Conservation (phyloP, 1,139 yeast genomes). For the Ogataea hybrid region DNA sequence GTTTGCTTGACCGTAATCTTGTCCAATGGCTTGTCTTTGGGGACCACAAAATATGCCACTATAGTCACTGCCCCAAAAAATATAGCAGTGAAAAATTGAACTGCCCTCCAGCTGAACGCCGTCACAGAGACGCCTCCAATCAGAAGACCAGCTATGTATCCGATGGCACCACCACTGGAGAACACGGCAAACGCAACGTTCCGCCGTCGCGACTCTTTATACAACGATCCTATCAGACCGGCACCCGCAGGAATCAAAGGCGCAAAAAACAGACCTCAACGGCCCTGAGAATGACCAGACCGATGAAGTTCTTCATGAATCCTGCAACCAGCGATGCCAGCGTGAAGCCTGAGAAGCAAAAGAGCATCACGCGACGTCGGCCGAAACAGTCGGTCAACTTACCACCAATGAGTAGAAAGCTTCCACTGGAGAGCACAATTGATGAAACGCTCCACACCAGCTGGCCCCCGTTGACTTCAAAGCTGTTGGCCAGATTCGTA, state of each 20-base stretch:
- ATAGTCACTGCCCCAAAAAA: slow-evolving; percentile 30
- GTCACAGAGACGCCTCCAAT: slow-evolving; percentile 37
- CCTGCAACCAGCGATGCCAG: slow-evolving; percentile 34
- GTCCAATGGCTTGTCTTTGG: slow-evolving; percentile 23
- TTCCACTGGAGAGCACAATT: slow-evolving; percentile 35
- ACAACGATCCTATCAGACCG: slow-evolving; percentile 36
- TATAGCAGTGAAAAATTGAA: slow-evolving; percentile 36
- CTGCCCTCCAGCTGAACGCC: slow-evolving; percentile 35
- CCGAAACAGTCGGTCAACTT: slow-evolving; percentile 38
- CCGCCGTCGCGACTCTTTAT: slow-evolving; percentile 33
- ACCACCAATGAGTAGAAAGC: slow-evolving; percentile 36
- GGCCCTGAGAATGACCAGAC: slow-evolving; percentile 35
- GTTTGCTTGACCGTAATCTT: not conserved
- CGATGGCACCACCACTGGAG: slow-evolving; percentile 41
- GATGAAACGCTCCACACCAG: slow-evolving; percentile 39
- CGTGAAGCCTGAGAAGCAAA: slow-evolving; percentile 29
- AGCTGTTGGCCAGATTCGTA: slow-evolving; percentile 30
- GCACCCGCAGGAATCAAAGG: slow-evolving; percentile 38
- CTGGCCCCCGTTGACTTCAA: slow-evolving; percentile 34
- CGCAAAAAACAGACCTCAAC: slow-evolving; percentile 34
- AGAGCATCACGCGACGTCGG: slow-evolving; percentile 31
- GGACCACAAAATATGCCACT: slow-evolving; percentile 30
- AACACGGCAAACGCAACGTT: slow-evolving; percentile 37
- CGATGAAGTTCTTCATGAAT: slow-evolving; percentile 33
- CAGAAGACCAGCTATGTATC: slow-evolving; percentile 35